Evolutionary conservation across 495 filamentous ascomycete genomes (phyloP), one percentile per base, ranked within the genome.

Genomic region (Annulohypoxylon nitens): DNA sequence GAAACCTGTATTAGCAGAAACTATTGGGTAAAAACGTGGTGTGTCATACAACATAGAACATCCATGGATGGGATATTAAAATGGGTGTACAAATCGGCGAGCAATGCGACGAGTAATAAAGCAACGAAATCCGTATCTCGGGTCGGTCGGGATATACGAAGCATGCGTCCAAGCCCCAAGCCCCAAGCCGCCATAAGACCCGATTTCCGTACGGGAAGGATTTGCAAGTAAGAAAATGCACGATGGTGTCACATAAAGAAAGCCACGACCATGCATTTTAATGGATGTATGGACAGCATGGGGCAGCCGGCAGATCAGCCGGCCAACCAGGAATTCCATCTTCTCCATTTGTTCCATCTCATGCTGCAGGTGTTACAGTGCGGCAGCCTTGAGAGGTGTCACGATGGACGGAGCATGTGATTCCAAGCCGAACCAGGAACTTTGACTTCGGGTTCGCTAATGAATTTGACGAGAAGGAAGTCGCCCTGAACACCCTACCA

Each of bases 291-390:
- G 62, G 45, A 18, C 16, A 12, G 23, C 69, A 68, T 71, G 74
- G 76, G 74, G 74, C 74, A 78, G 58, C 61, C 61, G 55, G 62
- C 68, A 62, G 69, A 78, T 74, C 76, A 74, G 61, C 57, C 23
- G 43, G 41, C 67, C 67, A 75, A 67, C 67, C 67, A 71, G 67
- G 30, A 6, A 30, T 30, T 30, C 30, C 30, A 30, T 30, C 5
- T 30, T 30, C 30, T 30, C 30, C 30, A 30, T 30, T 33, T n/a
- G 30, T 16, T 23, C 57, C 41, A 20, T 34, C 26, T 65, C 34
- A 12, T 39, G 9, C 57, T 57, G 51, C 18, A 37, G 50, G 62
- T 16, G 45, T 45, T 34, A n/a, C 5, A 50, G 60, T 62, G 36
- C 48, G 50, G 43, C 45, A 36, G 48, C 25, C 55, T 11, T 26